These are phyloP conservation scores for Ophiocordyceps robertsii DNA, from an alignment of 2,329 filamentous ascomycete genomes.

Conservation along the genomic window DNA sequence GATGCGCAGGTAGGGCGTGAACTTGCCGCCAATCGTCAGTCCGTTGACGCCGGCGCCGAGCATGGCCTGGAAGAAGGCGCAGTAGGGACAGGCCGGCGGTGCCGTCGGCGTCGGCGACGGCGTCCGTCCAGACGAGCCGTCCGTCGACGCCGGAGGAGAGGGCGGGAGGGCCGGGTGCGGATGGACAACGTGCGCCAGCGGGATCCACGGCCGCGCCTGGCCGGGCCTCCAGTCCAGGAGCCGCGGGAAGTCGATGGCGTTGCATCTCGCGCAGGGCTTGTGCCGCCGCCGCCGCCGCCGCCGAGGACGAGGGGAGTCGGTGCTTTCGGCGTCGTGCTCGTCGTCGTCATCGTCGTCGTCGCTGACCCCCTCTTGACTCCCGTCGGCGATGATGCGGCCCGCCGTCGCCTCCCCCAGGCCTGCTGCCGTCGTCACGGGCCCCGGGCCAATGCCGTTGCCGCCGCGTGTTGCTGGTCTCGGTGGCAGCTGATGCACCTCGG, in stretches of 20 bases:
- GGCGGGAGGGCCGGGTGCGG: constrained; percentile 1
- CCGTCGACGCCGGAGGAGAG: constrained; percentile 10
- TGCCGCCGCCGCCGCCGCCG: constrained; percentile 1
- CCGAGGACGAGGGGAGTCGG: neutral
- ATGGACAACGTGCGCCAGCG: constrained; percentile 15
- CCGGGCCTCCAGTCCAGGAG: constrained; percentile 22
- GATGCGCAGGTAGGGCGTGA: constrained; percentile 24
- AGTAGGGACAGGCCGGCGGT: constrained; percentile 18
- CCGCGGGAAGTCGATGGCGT: constrained; percentile 20
- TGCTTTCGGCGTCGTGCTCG: neutral
- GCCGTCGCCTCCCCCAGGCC: constrained; percentile 9
- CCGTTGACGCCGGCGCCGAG: constrained; percentile 10
- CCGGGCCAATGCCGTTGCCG: neutral
- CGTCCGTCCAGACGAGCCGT: neutral
- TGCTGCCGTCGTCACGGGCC: constrained; percentile 1
- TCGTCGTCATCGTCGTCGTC: neutral
- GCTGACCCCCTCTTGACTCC: constrained; percentile 2
- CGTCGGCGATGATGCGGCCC: constrained; percentile 14
- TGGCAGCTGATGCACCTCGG: constrained; percentile 17
- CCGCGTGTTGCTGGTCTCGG: constrained; percentile 8
- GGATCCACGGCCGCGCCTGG: constrained; percentile 21
- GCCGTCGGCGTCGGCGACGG: neutral
- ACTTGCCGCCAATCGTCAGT: constrained; percentile 15
- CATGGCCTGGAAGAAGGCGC: constrained; percentile 22
- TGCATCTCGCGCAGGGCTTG: constrained; percentile 18